Evolutionary conservation across 2,329 filamentous ascomycete species (phyloP).

Genomic region (Geoglossum cookeanum): DNA sequence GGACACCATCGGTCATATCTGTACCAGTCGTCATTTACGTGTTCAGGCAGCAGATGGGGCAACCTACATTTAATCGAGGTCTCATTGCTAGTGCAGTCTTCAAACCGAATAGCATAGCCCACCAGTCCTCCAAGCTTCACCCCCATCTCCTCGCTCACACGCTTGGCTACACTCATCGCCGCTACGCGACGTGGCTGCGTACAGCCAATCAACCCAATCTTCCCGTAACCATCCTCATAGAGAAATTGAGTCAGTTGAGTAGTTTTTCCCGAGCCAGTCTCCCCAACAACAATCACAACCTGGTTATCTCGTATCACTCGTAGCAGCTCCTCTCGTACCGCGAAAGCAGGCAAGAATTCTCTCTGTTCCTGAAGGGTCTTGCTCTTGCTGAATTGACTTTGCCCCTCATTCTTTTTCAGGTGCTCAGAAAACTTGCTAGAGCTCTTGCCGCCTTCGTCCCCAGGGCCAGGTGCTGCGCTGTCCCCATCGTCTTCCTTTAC

Average conservation of each 20-base stretch:
- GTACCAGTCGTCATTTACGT: slow-evolving; percentile 5
- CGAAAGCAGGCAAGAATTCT: slow-evolving; percentile 87
- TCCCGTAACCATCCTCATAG: slow-evolving; percentile 84
- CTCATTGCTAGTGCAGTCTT: slow-evolving; percentile 91
- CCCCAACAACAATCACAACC: slow-evolving; percentile 88
- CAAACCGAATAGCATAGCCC: slow-evolving; percentile 94
- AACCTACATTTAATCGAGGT: slow-evolving; percentile 70
- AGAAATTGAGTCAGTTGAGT: slow-evolving; percentile 94
- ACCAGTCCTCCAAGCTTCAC: slow-evolving; percentile 73
- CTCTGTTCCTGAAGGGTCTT: slow-evolving; percentile 82
- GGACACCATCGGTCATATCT: slow-evolving; percentile 92
- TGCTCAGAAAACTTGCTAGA: slow-evolving; percentile 74
- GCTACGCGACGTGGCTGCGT: slow-evolving; percentile 93
- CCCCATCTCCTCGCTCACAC: slow-evolving; percentile 97
- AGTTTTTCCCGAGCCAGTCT: slow-evolving; percentile 94
- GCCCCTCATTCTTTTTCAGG: slow-evolving; percentile 69
- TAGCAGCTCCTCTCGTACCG: slow-evolving; percentile 80
- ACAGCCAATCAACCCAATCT: slow-evolving; percentile 78
- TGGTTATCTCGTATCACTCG: slow-evolving; percentile 92
- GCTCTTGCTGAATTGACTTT: slow-evolving; percentile 82
- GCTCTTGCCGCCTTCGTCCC: slow-evolving; percentile 43
- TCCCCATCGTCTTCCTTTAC: slow-evolving; percentile 81
- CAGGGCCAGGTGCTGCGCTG: slow-evolving; percentile 60
- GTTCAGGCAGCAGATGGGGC: slow-evolving; percentile 5
- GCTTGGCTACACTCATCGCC: slow-evolving; percentile 96